phyloP scores from a whole-genome alignment of 1,284 basidiomycete genomes.

The Sanghuangporus weigelae region DNA sequence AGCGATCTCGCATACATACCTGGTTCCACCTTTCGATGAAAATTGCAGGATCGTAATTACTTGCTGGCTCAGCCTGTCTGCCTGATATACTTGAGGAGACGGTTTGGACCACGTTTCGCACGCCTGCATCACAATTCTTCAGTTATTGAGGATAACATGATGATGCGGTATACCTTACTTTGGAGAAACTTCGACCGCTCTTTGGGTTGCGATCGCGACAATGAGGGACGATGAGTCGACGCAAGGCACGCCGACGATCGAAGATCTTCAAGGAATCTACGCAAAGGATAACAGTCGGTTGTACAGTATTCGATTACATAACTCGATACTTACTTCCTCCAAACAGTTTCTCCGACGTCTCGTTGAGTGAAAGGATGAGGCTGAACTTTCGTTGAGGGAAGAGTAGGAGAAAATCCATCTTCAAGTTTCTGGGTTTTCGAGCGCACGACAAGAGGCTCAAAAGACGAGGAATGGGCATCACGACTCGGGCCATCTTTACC shows the following conservation, averaged over 20 bases:
- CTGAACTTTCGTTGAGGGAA: slow-evolving; percentile 10
- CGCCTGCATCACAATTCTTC: neutral
- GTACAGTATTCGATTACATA: neutral
- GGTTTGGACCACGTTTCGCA: neutral
- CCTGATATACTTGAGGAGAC: neutral
- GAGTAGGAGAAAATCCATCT: slow-evolving; percentile 11
- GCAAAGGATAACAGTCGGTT: neutral
- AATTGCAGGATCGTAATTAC: neutral
- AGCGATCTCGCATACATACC: neutral
- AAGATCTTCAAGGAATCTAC: slow-evolving; percentile 6
- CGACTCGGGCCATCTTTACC: no score
- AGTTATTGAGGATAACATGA: neutral
- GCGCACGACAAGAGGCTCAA: slow-evolving; percentile 11
- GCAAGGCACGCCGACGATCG: slow-evolving; percentile 3
- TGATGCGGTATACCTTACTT: neutral
- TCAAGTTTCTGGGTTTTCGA: slow-evolving; percentile 9
- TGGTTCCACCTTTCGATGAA: slow-evolving; percentile 16
- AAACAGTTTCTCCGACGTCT: slow-evolving; percentile 8
- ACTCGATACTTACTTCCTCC: slow-evolving; percentile 5
- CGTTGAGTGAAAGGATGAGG: slow-evolving; percentile 15
- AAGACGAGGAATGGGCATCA: neutral
- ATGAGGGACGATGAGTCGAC: neutral
- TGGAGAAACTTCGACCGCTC: neutral
- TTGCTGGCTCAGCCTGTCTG: slow-evolving; percentile 5
- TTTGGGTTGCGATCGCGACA: no score